Conservation (phyloP, 495 filamentous ascomycete species). For the Glonium stellatum region DNA sequence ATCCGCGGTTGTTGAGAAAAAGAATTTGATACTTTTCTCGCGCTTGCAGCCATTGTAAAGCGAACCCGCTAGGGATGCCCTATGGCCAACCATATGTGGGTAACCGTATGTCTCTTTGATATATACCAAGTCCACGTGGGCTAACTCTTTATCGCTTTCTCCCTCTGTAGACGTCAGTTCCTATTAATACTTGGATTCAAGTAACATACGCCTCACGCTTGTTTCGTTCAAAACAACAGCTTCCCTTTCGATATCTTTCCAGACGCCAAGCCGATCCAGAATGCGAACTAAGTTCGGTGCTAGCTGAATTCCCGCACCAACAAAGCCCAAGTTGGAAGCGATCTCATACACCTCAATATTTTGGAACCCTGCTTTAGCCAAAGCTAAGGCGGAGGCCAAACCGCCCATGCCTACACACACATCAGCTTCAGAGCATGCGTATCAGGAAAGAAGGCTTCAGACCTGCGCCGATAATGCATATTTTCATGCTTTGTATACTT, state of each 20-base stretch:
- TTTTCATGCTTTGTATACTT: slow-evolving; percentile 33
- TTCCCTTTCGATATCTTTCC: slow-evolving; percentile 60
- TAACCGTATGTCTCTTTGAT: slow-evolving; percentile 62
- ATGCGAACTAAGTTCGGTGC: slow-evolving; percentile 75
- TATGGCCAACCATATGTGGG: slow-evolving; percentile 73
- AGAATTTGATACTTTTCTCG: slow-evolving; percentile 60
- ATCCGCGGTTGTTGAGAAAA: slow-evolving; percentile 53
- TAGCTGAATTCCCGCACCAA: slow-evolving; percentile 76
- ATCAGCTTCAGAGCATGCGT: neutral
- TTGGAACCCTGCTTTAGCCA: slow-evolving; percentile 67
- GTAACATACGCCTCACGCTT: slow-evolving; percentile 44
- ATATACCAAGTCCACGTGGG: slow-evolving; percentile 60
- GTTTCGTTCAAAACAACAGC: slow-evolving; percentile 48
- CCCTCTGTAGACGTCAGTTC: slow-evolving; percentile 47
- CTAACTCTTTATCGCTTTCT: slow-evolving; percentile 58
- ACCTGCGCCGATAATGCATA: slow-evolving; percentile 35
- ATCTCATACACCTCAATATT: slow-evolving; percentile 66
- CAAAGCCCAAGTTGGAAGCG: slow-evolving; percentile 68
- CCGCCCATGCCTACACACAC: slow-evolving; percentile 62
- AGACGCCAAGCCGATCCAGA: slow-evolving; percentile 60
- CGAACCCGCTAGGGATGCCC: slow-evolving; percentile 60
- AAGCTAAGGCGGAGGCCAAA: slow-evolving; percentile 60
- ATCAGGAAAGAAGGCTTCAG: neutral
- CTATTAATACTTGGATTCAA: neutral
- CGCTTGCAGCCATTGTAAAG: slow-evolving; percentile 61